Conservation (phyloP, 2,329 filamentous ascomycete genomes). For the Aureobasidium pullulans region DNA sequence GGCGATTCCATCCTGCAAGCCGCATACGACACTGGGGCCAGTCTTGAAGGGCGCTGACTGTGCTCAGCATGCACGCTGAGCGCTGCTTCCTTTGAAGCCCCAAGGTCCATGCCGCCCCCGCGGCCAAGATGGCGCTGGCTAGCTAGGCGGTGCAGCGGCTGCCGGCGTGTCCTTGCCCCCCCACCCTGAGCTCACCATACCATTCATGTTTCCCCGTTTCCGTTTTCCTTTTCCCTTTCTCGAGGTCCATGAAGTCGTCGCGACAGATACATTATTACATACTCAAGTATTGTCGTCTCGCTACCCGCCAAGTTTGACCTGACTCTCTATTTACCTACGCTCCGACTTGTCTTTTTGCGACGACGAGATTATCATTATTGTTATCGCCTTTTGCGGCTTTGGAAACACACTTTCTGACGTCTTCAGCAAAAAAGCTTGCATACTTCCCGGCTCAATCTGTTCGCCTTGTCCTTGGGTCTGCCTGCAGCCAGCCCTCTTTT, state of each 20-base stretch:
- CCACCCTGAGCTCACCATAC: conserved; percentile 12
- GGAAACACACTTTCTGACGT: background rate
- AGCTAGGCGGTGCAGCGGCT: conserved; percentile 3
- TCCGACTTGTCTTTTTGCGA: background rate
- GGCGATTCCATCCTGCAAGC: conserved; percentile 11
- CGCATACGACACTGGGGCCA: conserved; percentile 15
- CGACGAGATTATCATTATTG: background rate
- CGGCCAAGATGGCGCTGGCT: conserved; percentile 8
- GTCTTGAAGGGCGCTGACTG: conserved; percentile 12
- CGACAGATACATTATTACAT: conserved; percentile 10
- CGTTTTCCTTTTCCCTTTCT: conserved; percentile 10
- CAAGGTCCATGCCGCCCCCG: background rate
- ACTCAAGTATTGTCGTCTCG: conserved; percentile 2
- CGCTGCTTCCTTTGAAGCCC: background rate
- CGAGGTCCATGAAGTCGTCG: background rate
- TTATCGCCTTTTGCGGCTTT: conserved; percentile 4
- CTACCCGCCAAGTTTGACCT: conserved; percentile 5
- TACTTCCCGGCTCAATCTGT: background rate
- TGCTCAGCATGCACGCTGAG: conserved; percentile 12
- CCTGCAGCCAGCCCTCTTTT: conserved; percentile 12
- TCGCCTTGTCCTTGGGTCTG: conserved; percentile 9
- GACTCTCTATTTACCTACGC: background rate
- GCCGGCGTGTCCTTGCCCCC: conserved; percentile 1
- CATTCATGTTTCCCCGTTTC: conserved; percentile 9
- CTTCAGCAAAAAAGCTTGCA: conserved; percentile 1